These are phyloP conservation scores for Berberis vulgaris DNA, from an alignment of 164 flowering plant species.

Conservation along the genomic window DNA sequence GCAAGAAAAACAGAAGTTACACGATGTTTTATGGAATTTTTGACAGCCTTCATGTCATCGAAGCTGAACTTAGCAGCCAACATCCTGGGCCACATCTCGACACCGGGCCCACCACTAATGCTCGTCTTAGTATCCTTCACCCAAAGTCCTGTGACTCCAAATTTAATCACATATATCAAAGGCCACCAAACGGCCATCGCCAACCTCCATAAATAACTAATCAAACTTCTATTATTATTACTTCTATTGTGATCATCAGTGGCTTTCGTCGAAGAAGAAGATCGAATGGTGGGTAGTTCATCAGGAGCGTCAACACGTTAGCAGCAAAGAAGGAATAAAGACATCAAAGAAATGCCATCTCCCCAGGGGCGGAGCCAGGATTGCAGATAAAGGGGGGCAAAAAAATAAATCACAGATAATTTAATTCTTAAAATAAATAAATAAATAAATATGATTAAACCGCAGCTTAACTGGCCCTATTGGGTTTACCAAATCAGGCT, in stretches of 20 bases:
- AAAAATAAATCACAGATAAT: no score
- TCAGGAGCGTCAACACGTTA: slow-evolving; percentile 21
- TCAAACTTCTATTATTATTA: neutral
- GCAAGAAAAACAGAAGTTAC: slow-evolving; percentile 22
- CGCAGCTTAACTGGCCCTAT: no score
- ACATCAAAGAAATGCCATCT: slow-evolving; percentile 65
- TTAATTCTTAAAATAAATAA: no score
- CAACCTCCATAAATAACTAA: slow-evolving; percentile 13
- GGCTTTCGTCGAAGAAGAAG: neutral
- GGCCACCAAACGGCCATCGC: slow-evolving; percentile 25
- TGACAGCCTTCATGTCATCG: slow-evolving; percentile 58
- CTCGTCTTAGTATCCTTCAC: slow-evolving; percentile 34
- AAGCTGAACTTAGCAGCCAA: slow-evolving; percentile 41
- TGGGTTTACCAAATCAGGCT: no score
- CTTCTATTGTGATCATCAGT: no score
- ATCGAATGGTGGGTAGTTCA: slow-evolving; percentile 17
- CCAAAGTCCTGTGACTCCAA: slow-evolving; percentile 29
- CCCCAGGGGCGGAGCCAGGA: slow-evolving; percentile 75
- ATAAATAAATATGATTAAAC: no score
- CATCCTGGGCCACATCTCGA: slow-evolving; percentile 77
- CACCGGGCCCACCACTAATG: slow-evolving; percentile 55
- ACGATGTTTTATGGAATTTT: slow-evolving; percentile 33
- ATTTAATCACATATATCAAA: slow-evolving; percentile 25
- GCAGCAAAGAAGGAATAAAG: slow-evolving; percentile 41
- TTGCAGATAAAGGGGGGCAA: no score